Percentiles rank a stretch among this genome's conserved stretches.
phyloP scores from a whole-genome alignment of 2,329 filamentous ascomycete species.

The Paraphaeosphaeria minitans region DNA sequence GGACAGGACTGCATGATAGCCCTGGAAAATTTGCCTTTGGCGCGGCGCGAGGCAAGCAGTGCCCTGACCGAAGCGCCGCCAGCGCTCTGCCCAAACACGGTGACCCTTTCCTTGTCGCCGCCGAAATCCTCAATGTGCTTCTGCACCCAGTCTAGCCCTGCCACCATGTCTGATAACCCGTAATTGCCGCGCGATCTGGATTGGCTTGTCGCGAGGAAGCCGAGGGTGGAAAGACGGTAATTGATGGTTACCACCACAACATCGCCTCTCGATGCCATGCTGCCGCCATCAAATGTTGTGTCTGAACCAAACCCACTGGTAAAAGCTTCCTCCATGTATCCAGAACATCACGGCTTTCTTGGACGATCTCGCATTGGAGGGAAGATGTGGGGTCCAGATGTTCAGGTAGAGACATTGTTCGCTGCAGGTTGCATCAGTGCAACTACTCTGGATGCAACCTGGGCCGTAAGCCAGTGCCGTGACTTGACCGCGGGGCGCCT shows the following conservation, averaged over 20 bases:
- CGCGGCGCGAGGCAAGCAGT: conserved; percentile 56
- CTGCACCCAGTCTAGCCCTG: conserved; percentile 57
- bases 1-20: conserved; percentile 48
- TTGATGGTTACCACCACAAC: conserved; percentile 53
- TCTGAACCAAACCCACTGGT: conserved; percentile 51
- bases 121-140: conserved; percentile 46
- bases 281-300: conserved; percentile 53
- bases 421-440: conserved; percentile 23
- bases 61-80: conserved; percentile 51
- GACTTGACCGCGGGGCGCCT: conserved; percentile 41
- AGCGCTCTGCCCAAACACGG: conserved; percentile 47
- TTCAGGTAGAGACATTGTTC: conserved; percentile 57
- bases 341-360: conserved; percentile 56
- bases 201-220: conserved; percentile 45
- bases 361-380: conserved; percentile 21
- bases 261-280: conserved; percentile 53
- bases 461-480: conserved; percentile 43
- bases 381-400: conserved; percentile 47
- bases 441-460: conserved; percentile 49
- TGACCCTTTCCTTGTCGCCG: conserved; percentile 44
- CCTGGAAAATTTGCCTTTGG: conserved; percentile 54
- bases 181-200: conserved; percentile 56
- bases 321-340: conserved; percentile 53
- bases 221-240: conserved; percentile 47
- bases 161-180: conserved; percentile 57